phyloP scores from a whole-genome alignment of 148 eudicot genomes.

The Euryodendron excelsum region DNA sequence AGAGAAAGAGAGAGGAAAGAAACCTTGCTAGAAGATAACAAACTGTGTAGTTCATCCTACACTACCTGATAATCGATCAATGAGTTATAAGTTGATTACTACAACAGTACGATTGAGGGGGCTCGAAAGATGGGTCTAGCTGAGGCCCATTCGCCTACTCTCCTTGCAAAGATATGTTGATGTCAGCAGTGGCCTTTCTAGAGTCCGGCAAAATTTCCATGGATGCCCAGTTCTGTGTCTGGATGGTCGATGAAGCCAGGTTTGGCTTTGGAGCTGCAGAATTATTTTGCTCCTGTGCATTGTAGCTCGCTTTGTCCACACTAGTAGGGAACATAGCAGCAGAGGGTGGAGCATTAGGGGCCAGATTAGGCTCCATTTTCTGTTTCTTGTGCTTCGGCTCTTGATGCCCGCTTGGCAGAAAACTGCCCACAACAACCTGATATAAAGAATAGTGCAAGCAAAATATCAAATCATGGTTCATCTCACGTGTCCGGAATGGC shows the following conservation, averaged over 20 bases:
- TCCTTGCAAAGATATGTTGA: constrained; percentile 32
- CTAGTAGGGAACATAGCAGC: neutral
- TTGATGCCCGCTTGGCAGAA: constrained; percentile 16
- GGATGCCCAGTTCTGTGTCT: neutral
- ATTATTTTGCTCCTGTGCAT: neutral
- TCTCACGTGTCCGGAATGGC: neutral
- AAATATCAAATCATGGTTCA: neutral
- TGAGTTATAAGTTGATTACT: neutral
- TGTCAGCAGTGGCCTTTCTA: constrained; percentile 24
- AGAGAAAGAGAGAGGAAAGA: neutral
- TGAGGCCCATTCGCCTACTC: neutral
- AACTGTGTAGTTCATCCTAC: neutral
- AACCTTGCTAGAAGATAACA: neutral
- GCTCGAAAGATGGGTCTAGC: no score
- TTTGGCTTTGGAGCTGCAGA: constrained; percentile 3
- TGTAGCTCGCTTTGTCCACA: constrained; percentile 9
- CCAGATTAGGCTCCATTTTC: neutral
- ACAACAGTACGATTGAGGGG: neutral
- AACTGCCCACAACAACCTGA: constrained; percentile 30
- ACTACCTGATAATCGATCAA: neutral
- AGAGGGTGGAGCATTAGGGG: neutral
- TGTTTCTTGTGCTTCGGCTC: constrained; percentile 29
- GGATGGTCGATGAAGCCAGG: neutral
- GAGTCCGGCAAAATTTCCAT: constrained; percentile 4
- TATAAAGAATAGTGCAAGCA: neutral